phyloP scores from a whole-genome alignment of 1,284 basidiomycete genomes.

The Apiotrichum sp. region DNA sequence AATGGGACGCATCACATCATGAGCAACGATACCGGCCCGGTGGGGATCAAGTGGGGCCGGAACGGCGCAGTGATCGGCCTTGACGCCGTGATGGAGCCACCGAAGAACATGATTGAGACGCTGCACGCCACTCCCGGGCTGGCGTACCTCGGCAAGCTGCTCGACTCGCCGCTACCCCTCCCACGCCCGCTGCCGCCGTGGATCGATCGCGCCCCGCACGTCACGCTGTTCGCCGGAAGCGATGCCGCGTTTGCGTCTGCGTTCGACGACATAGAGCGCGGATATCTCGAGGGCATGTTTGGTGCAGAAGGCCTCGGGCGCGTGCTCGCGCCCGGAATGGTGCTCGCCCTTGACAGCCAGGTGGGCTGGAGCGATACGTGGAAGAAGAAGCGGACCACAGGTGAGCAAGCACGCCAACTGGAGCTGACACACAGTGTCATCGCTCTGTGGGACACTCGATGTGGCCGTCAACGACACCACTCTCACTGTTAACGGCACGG shows the following conservation, averaged over 20 bases:
- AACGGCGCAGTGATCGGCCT: conserved; percentile 79
- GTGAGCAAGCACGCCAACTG: conserved; percentile 13
- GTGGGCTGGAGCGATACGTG: conserved; percentile 40
- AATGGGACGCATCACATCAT: neutral
- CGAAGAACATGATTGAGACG: conserved; percentile 60
- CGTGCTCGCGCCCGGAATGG: conserved; percentile 71
- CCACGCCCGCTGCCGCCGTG: conserved; percentile 55
- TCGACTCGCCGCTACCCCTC: conserved; percentile 58
- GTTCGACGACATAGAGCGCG: conserved; percentile 61
- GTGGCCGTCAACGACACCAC: conserved; percentile 54
- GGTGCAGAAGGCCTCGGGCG: conserved; percentile 69
- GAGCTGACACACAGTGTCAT: conserved; percentile 3
- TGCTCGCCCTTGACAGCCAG: conserved; percentile 44
- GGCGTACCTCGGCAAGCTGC: conserved; percentile 57
- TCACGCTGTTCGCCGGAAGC: conserved; percentile 86
- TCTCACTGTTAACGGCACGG: conserved; percentile 60
- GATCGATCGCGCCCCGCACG: conserved; percentile 53
- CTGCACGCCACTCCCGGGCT: conserved; percentile 59
- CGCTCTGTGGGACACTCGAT: conserved; percentile 61
- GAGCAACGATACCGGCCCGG: conserved; percentile 39
- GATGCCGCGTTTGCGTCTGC: conserved; percentile 67
- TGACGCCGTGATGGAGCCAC: conserved; percentile 67
- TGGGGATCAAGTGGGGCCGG: conserved; percentile 49
- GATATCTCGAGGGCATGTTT: conserved; percentile 80
- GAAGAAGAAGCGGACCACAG: conserved; percentile 18